These are phyloP conservation scores for Penicillium atrosanguineum DNA, from an alignment of 495 filamentous ascomycete genomes.

Conservation along the genomic window DNA sequence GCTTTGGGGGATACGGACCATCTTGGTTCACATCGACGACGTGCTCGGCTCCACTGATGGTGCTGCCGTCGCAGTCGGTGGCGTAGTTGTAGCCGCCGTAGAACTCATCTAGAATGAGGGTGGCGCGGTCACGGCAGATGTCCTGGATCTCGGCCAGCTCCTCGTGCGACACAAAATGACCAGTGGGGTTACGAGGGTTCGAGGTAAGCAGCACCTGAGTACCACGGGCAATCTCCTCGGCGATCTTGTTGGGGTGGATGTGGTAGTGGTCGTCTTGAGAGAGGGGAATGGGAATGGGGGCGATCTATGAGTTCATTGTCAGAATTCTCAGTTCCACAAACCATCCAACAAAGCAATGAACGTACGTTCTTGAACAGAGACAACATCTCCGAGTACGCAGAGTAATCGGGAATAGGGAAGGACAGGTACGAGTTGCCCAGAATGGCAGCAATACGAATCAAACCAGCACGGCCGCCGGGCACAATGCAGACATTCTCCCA, in stretches of 20 bases:
- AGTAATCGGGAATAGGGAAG: slow-evolving; percentile 78
- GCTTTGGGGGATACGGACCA: slow-evolving; percentile 31
- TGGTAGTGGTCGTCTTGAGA: slow-evolving; percentile 81
- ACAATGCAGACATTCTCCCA: slow-evolving; percentile 99
- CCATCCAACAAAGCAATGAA: neutral
- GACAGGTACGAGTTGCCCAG: slow-evolving; percentile 87
- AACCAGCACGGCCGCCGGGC: slow-evolving; percentile 84
- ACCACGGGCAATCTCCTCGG: slow-evolving; percentile 83
- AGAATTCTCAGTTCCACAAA: neutral
- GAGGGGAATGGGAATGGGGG: slow-evolving; percentile 84
- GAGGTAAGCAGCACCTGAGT: slow-evolving; percentile 88
- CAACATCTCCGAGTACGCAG: slow-evolving; percentile 95
- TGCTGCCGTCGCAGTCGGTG: slow-evolving; percentile 80
- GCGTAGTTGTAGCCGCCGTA: slow-evolving; percentile 96
- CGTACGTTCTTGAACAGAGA: slow-evolving; percentile 81
- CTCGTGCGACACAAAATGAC: slow-evolving; percentile 74
- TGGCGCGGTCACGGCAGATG: slow-evolving; percentile 85
- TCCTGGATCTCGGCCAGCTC: slow-evolving; percentile 86
- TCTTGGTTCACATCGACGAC: slow-evolving; percentile 68
- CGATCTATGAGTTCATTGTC: slow-evolving; percentile 58
- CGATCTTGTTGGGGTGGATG: slow-evolving; percentile 89
- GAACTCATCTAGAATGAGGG: slow-evolving; percentile 94
- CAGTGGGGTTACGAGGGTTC: slow-evolving; percentile 97
- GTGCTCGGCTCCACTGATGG: slow-evolving; percentile 83
- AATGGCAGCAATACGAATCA: slow-evolving; percentile 93